Conservation (phyloP, 352 stramenopile species). For the Halophytophthora batemanensis region DNA sequence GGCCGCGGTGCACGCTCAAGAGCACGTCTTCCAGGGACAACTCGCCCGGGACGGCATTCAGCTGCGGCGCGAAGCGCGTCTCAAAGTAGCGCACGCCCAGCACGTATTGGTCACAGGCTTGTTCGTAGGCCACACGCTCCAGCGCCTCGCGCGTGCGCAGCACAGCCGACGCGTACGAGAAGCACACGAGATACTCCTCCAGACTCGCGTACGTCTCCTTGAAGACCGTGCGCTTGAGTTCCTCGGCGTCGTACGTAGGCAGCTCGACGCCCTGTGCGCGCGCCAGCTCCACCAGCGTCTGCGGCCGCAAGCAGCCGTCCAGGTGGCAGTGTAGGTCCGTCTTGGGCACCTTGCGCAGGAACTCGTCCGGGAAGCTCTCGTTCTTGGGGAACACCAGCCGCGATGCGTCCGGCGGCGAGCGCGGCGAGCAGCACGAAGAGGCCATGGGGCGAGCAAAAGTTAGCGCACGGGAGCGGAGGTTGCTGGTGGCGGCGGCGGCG, state of each 20-base stretch:
- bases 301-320: slow-evolving; percentile 73
- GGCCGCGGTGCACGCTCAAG: slow-evolving; percentile 53
- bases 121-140: slow-evolving; percentile 85
- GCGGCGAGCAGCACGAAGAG: neutral
- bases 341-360: slow-evolving; percentile 70
- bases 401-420: neutral
- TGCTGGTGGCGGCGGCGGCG: too few species aligned
- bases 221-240: slow-evolving; percentile 66
- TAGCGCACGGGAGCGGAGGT: slow-evolving; percentile 1
- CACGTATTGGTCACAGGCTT: slow-evolving; percentile 73
- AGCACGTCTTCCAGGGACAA: slow-evolving; percentile 77
- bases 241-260: slow-evolving; percentile 67
- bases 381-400: slow-evolving; percentile 47
- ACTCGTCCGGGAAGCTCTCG: slow-evolving; percentile 58
- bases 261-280: slow-evolving; percentile 61
- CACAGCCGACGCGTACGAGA: slow-evolving; percentile 70
- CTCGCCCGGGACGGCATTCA: slow-evolving; percentile 58
- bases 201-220: slow-evolving; percentile 78
- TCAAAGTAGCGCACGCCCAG: slow-evolving; percentile 86
- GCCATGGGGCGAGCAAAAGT: slow-evolving; percentile 15
- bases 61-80: slow-evolving; percentile 81
- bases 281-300: slow-evolving; percentile 86
- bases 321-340: slow-evolving; percentile 87
- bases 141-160: slow-evolving; percentile 56
- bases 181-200: slow-evolving; percentile 85